Evolutionary conservation across 345 rosid genomes (phyloP).

Genomic region (Corymbia maculata): DNA sequence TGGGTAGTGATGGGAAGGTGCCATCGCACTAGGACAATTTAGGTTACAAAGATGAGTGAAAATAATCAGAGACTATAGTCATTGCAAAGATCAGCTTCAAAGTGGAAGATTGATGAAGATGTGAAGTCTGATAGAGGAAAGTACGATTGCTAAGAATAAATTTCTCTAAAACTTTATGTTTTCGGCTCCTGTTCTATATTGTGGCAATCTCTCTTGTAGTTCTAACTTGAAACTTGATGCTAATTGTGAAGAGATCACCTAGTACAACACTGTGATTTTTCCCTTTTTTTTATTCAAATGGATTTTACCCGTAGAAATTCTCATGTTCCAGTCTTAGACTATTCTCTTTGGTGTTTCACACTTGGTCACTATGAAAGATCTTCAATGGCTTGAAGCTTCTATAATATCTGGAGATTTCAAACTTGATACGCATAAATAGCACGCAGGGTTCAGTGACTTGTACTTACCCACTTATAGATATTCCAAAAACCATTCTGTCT

Average conservation of each 20-base stretch:
- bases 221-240: not conserved
- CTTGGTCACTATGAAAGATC: not conserved
- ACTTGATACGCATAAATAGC: not conserved
- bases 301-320: not conserved
- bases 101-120: not conserved
- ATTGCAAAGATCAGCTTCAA: not conserved
- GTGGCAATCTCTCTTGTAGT: not conserved
- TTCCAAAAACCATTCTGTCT: conserved; percentile 88
- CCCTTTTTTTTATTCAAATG: not conserved
- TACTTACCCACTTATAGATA: conserved; percentile 11
- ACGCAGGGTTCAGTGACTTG: not conserved
- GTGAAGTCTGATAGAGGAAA: not conserved
- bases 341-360: not conserved
- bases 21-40: not conserved
- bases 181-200: not conserved
- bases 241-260: not conserved
- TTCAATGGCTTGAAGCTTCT: not conserved
- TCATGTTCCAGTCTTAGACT: no score
- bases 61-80: not conserved
- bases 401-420: not conserved
- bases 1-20: not conserved
- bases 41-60: not conserved
- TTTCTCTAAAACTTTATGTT: not conserved
- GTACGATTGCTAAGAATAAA: not conserved
- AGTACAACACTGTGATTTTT: not conserved